Evolutionary conservation across 441 rosid species (phyloP).

Genomic region (Croton setiger): DNA sequence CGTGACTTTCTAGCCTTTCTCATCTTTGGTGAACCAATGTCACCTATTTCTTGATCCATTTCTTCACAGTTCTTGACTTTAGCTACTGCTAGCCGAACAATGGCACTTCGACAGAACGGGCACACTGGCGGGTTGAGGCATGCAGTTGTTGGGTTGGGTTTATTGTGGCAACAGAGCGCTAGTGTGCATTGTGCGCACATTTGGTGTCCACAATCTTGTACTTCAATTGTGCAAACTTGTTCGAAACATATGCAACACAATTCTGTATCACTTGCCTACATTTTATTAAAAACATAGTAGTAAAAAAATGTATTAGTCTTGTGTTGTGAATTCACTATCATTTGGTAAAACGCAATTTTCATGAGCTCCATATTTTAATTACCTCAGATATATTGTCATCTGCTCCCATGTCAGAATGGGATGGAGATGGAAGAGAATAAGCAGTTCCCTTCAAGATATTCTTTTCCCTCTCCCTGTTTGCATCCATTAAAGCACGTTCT

Average conservation of each 20-base stretch:
- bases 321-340: not conserved
- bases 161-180: slow-evolving; percentile 94
- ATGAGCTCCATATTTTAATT: not conserved
- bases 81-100: slow-evolving; percentile 58
- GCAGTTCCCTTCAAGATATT: slow-evolving; percentile 66
- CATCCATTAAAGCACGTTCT: slow-evolving; percentile 82
- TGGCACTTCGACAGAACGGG: slow-evolving; percentile 93
- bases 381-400: slow-evolving; percentile 93
- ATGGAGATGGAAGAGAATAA: slow-evolving; percentile 59
- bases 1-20: slow-evolving; percentile 63
- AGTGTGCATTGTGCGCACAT: slow-evolving; percentile 97
- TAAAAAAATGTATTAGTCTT: not conserved
- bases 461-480: slow-evolving; percentile 84
- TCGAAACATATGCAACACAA: slow-evolving; percentile 97
- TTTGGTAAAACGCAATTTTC: not conserved
- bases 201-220: slow-evolving; percentile 85
- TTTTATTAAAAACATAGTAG: slow-evolving; percentile 1
- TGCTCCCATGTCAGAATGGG: slow-evolving; percentile 51
- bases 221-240: slow-evolving; percentile 89
- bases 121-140: slow-evolving; percentile 79
- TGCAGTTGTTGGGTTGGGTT: slow-evolving; percentile 89
- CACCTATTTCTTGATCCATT: slow-evolving; percentile 46
- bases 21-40: slow-evolving; percentile 56
- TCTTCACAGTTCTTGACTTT: slow-evolving; percentile 44
- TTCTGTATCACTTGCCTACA: slow-evolving; percentile 74